Evolutionary conservation across 129 eudicot genomes (phyloP), one percentile per base, ranked within the genome.

Genomic region (Lactuca saligna): DNA sequence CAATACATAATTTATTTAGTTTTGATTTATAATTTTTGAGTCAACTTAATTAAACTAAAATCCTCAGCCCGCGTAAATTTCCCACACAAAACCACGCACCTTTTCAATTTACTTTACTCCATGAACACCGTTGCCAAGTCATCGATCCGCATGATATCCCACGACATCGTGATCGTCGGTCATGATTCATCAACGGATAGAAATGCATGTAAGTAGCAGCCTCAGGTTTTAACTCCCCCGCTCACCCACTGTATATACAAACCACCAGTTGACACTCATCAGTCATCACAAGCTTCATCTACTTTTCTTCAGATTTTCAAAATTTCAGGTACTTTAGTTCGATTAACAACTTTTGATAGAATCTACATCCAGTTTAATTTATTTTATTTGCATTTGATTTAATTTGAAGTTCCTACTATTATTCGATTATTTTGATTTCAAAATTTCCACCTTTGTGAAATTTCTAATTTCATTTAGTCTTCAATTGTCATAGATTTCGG

Each of bases 71-170:
- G 49, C 49, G 13, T 42, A 42, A 7, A 12, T 31, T 55, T 69
- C 46, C 74, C 65, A 42, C 49, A 42, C 49, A 42, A 42, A 25
- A 42, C 49, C 65, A 29, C 57, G 4, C n/a, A 33, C 12, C 17
- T 42, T 68, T 42, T 32, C 31, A 33, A 7, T 1, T 56, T 35
- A 17, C 20, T 20, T 31, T 5, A 17, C 41, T 39, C 59, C 67
- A 33, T 39, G 46, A 70, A 70, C 49, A 59, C 37, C 11, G 0
- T 29, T 32, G 68, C 58, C 75, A 71, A 49, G 59, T 59, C 55
- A 59, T 13, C 67, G 20, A 71, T 71, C 75, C 75, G 33, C 25
- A 59, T 58, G 68, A 70, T 42, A 42, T 42, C 49, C 3, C 17
- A 25, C 49, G 0, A 6, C 50, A 71, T 58, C 67, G 2, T 13